Evolutionary conservation across 129 eudicot species (phyloP).

Genomic region (Artemisia annua): DNA sequence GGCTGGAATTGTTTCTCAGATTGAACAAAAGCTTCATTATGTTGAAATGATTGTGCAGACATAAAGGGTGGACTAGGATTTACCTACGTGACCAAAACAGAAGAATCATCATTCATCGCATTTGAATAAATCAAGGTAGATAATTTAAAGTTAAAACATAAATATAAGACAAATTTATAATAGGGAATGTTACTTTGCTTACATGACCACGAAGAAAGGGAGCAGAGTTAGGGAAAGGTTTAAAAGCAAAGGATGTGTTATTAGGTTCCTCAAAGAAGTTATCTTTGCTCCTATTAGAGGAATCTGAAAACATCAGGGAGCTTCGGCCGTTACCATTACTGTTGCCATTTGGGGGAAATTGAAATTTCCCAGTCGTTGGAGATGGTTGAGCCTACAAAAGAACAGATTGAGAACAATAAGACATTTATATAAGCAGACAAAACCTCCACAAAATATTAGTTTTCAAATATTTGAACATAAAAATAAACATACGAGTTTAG

Average conservation of each 20-base stretch:
- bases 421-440: neutral
- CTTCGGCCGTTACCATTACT: slow-evolving; percentile 36
- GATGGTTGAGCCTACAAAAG: slow-evolving; percentile 72
- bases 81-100: slow-evolving; percentile 24
- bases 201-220: slow-evolving; percentile 37
- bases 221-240: slow-evolving; percentile 53
- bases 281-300: slow-evolving; percentile 53
- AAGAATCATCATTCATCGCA: slow-evolving; percentile 11
- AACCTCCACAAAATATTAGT: neutral
- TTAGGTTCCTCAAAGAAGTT: slow-evolving; percentile 43
- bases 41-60: slow-evolving; percentile 52
- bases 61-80: slow-evolving; percentile 39
- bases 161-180: neutral
- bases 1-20: slow-evolving; percentile 44
- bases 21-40: slow-evolving; percentile 38
- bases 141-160: slow-evolving; percentile 4
- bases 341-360: slow-evolving; percentile 43
- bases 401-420: slow-evolving; percentile 1
- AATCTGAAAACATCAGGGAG: slow-evolving; percentile 39
- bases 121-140: slow-evolving; percentile 2
- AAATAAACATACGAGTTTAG: neutral
- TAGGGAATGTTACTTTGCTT: slow-evolving; percentile 44
- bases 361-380: slow-evolving; percentile 82
- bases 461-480: neutral
- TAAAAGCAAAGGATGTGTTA: slow-evolving; percentile 60